A percentile compares a stretch with the other conserved stretches of the same genome.
Evolutionary conservation across 768 basidiomycete species (phyloP).

Genomic region (Glaciozyma antarctica): DNA sequence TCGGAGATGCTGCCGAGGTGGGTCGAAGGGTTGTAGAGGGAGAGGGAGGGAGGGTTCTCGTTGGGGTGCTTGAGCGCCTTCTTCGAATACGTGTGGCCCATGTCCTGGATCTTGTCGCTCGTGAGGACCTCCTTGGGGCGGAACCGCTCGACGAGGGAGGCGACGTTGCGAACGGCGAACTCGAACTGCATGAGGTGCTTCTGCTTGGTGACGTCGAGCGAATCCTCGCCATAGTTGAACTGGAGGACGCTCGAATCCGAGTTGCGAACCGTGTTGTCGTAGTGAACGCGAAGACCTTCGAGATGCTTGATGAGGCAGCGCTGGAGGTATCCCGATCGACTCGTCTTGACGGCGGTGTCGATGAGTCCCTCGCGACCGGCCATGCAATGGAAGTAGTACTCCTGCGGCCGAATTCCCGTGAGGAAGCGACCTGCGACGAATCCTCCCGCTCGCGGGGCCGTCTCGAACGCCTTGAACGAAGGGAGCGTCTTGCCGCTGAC

Average conservation of each 20-base stretch:
- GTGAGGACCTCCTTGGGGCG: conserved; percentile 47
- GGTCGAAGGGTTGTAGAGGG: conserved; percentile 64
- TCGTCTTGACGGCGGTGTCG: conserved; percentile 98
- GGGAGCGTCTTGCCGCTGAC: conserved; percentile 97
- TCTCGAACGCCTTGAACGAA: conserved; percentile 93
- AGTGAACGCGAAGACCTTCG: conserved; percentile 91
- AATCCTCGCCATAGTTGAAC: conserved; percentile 94
- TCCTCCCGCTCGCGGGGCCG: conserved; percentile 94
- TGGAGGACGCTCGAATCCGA: conserved; percentile 88
- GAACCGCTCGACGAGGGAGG: conserved; percentile 64
- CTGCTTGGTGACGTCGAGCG: conserved; percentile 91
- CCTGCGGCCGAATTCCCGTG: conserved; percentile 94
- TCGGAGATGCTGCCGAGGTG: conserved; percentile 88
- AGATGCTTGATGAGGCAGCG: conserved; percentile 97
- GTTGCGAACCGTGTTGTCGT: conserved; percentile 95
- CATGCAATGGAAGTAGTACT: conserved; percentile 99
- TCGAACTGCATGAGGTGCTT: conserved; percentile 90
- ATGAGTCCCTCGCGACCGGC: conserved; percentile 97
- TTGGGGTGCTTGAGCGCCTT: conserved; percentile 68
- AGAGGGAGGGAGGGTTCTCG: conserved; percentile 57
- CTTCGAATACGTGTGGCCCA: conserved; percentile 68
- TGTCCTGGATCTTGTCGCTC: conserved; percentile 47
- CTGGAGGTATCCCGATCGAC: conserved; percentile 94
- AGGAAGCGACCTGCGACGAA: conserved; percentile 97
- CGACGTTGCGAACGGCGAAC: conserved; percentile 78